Evolutionary conservation across 805 yeast species (phyloP).

Genomic region (Kuraishia piskuri): DNA sequence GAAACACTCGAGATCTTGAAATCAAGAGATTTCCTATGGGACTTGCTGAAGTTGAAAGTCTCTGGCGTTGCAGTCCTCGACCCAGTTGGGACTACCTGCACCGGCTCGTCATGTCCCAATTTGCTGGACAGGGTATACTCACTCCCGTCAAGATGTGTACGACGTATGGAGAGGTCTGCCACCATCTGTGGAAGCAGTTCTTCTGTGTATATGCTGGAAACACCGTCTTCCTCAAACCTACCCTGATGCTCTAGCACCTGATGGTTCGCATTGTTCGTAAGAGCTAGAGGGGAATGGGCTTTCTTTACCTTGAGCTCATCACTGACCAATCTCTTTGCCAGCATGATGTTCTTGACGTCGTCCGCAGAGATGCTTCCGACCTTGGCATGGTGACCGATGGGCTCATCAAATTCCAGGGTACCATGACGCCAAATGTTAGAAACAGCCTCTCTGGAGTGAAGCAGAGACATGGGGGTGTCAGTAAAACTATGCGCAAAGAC

Average conservation of each 20-base stretch:
- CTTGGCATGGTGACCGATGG: neutral
- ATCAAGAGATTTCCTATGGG: neutral
- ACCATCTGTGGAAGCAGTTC: neutral
- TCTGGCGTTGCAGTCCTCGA: neutral
- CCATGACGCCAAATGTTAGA: slow-evolving; percentile 1
- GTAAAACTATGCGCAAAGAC: neutral
- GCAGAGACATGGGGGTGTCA: neutral
- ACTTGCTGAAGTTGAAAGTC: neutral
- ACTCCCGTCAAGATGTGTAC: neutral
- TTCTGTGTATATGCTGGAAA: neutral
- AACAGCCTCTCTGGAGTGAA: neutral
- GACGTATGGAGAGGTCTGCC: neutral
- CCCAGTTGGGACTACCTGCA: neutral
- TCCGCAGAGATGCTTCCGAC: neutral
- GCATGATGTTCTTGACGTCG: neutral
- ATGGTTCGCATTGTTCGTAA: neutral
- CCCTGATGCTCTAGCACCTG: neutral
- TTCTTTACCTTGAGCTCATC: neutral
- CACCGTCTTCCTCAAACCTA: neutral
- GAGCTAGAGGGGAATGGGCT: neutral
- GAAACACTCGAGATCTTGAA: neutral
- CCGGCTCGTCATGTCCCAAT: neutral
- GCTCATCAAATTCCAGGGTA: neutral
- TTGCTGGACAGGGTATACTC: neutral
- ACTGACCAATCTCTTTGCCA: neutral